Evolutionary conservation across 2,329 filamentous ascomycete species (phyloP), one percentile per base, ranked within the genome.

Genomic region (Ramularia collo-cygni): DNA sequence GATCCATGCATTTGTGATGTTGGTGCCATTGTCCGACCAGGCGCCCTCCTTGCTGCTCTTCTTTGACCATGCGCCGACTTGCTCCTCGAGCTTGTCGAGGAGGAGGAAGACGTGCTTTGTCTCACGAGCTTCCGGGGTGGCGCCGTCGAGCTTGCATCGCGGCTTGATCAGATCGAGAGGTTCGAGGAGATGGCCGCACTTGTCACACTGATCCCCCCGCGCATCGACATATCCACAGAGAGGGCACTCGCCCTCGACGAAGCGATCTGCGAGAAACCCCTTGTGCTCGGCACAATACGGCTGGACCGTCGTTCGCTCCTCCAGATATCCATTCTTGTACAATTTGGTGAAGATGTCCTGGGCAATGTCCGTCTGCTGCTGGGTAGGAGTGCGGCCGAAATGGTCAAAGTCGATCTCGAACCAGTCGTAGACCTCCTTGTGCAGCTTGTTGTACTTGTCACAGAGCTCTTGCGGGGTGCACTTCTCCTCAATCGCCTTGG

Each of bases 351-450:
- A 96, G 51, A 96, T 89, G 48, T 85, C 79, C 66, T 96, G 92
- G 8, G 89, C 85, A 55, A 98, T 96, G 52, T 87, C 77, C 15
- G 88, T 95, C 66, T 96, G 92, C 56, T 92, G 77, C 39, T 77
- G 67, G 13, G 90, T 96, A 3, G 89, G 87, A 4, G 92, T 96
- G 44, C 89, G 83, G 47, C 89, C 92, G 61, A 96, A 98, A 64
- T 89, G 82, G 67, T 96, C 90, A 61, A 96, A 96, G 43, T 77
- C 81, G 58, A 96, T 90, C 59, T 88, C 79, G 69, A 98, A 98
- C 87, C 90, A 95, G 63, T 93, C 77, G 65, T 96, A 96, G 51
- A 95, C 83, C 35, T 84, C 85, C 56, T 87, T 80, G 67, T 95
- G 90, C 43, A 94, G 79, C 56, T 79, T 79, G 68, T 93, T 85